Conservation (phyloP, 1,139 yeast genomes). For the Hemisphaericaspora lyxosophila region DNA sequence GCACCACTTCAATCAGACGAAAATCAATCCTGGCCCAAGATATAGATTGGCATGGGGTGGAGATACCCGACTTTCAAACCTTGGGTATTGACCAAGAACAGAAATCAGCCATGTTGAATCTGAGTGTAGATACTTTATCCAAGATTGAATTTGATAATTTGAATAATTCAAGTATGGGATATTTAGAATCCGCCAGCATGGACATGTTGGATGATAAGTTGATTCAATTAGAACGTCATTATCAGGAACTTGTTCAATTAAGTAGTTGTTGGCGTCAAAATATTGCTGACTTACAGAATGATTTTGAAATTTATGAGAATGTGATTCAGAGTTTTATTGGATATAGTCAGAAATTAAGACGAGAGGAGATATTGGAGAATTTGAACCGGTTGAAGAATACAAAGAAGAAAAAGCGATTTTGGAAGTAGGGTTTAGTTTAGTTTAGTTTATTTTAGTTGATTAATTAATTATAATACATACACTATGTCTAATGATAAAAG, state of each 20-base stretch:
- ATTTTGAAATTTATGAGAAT: constrained; percentile 64
- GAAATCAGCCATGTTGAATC: constrained; percentile 17
- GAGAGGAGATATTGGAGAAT: constrained; percentile 48
- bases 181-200: constrained; percentile 20
- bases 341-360: constrained; percentile 58
- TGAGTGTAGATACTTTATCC: constrained; percentile 30
- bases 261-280: constrained; percentile 52
- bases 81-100: constrained; percentile 24
- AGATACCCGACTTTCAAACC: constrained; percentile 26
- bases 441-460: no score
- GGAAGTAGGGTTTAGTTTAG: no score
- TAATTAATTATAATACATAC: not conserved
- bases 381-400: constrained; percentile 29
- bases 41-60: constrained; percentile 33
- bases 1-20: constrained; percentile 14
- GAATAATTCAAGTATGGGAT: constrained; percentile 32
- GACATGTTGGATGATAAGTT: constrained; percentile 29
- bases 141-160: constrained; percentile 37
- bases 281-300: constrained; percentile 42
- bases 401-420: constrained; percentile 16
- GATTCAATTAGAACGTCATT: constrained; percentile 27
- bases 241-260: constrained; percentile 31
- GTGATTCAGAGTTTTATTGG: constrained; percentile 73
- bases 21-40: constrained; percentile 28
- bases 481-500: constrained; percentile 16